A percentile compares a stretch with the other conserved stretches of the same genome.
phyloP scores from a whole-genome alignment of 192 early-diverging fungal species.

The Entomortierella beljakovae region DNA sequence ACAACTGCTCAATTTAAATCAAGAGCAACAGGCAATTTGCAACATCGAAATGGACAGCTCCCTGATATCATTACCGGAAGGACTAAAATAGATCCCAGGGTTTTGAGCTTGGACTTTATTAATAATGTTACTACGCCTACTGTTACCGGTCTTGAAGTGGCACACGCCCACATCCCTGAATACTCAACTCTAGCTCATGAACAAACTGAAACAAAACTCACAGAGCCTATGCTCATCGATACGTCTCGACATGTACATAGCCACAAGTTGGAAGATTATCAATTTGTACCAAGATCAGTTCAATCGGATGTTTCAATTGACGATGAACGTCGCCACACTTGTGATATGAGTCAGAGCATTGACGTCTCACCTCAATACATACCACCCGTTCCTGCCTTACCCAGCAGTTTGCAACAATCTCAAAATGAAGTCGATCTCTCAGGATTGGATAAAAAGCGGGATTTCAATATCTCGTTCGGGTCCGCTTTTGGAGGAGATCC shows the following conservation, averaged over 20 bases:
- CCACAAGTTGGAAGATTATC: conserved; percentile 5
- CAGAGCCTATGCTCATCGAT: conserved; percentile 6
- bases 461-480: conserved; percentile 25
- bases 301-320: conserved; percentile 31
- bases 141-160: conserved; percentile 26
- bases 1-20: background rate
- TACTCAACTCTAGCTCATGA: background rate
- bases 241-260: background rate
- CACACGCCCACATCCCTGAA: conserved; percentile 20
- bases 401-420: conserved; percentile 10
- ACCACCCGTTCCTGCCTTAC: conserved; percentile 37
- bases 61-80: conserved; percentile 29
- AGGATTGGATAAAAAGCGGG: background rate
- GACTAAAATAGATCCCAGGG: background rate
- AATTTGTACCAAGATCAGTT: conserved; percentile 15
- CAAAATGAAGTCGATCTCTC: background rate
- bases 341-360: conserved; percentile 47
- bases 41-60: background rate
- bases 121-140: conserved; percentile 27
- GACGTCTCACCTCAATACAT: conserved; percentile 4
- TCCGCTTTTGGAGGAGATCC: conserved; percentile 31
- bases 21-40: background rate
- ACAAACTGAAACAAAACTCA: conserved; percentile 7
- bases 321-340: conserved; percentile 48
- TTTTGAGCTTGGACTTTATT: background rate